Percentiles rank a stretch among this genome's conserved stretches.
These are phyloP conservation scores for Ceratocystis variospora DNA, from an alignment of 2,329 filamentous ascomycete genomes.

Conservation along the genomic window DNA sequence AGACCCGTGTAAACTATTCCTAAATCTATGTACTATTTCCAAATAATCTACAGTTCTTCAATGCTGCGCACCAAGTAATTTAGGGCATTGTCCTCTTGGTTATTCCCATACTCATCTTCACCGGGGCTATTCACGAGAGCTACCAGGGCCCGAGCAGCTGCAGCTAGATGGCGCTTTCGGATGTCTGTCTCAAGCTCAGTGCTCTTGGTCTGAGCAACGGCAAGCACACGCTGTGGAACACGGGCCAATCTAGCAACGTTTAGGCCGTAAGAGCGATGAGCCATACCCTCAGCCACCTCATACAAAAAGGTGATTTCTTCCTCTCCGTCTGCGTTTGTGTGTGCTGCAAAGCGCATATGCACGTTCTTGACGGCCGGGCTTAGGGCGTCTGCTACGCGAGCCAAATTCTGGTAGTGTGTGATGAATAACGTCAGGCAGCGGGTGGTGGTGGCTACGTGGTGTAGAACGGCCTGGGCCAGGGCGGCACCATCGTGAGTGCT, in stretches of 20 bases:
- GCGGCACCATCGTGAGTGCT: conserved; percentile 92
- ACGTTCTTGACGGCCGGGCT: conserved; percentile 61
- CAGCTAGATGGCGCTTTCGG: conserved; percentile 42
- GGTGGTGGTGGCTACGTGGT: conserved; percentile 63
- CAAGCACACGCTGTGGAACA: conserved; percentile 62
- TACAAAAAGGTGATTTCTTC: conserved; percentile 87
- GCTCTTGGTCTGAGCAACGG: conserved; percentile 68
- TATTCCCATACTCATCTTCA: not conserved
- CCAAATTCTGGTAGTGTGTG: conserved; percentile 88
- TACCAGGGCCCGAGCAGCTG: conserved; percentile 23
- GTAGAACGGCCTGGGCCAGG: conserved; percentile 82
- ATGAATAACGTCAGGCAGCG: conserved; percentile 83
- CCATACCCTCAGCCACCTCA: conserved; percentile 78
- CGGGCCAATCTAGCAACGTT: conserved; percentile 83
- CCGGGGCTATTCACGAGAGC: conserved; percentile 28
- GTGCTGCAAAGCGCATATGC: conserved; percentile 72
- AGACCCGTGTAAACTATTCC: too few species aligned
- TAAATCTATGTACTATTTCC: not conserved
- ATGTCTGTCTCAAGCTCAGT: conserved; percentile 64
- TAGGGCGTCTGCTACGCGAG: conserved; percentile 55
- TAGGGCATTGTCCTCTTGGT: conserved; percentile 29
- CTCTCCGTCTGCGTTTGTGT: conserved; percentile 30
- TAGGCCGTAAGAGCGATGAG: conserved; percentile 84
- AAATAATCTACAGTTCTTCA: conserved; percentile 39
- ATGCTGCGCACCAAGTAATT: conserved; percentile 42